Base-by-base conservation (phyloP, 176 grass and related monocot species). In the Otatea glauca region DNA sequence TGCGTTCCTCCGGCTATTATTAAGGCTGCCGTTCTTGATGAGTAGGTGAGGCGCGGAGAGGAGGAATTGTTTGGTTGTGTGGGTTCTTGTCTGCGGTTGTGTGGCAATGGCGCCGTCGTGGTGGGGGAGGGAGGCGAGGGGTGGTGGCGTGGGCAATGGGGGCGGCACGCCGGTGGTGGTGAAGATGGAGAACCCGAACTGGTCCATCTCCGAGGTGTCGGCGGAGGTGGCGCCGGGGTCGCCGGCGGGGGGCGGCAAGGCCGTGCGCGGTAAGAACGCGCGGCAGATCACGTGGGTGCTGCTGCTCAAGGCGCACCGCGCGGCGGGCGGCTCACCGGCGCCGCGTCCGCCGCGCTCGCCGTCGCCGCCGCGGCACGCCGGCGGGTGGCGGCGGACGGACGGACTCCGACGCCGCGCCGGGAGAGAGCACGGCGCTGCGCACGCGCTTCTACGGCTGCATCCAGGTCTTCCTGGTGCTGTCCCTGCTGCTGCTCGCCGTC, bases 121-220 rank as follows among this genome's bases (percentile, higher is more conserved):
- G 18, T 83, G 81, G 81, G 70, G 58, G 6, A 39, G 41, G 64
- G 80, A 71, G 65, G 45, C 41, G 44, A 7, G 69, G 39, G 34
- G 15, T 2, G 48, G 77, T 42, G 81, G 29, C 24, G 23, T 25
- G 4, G 37, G 84, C 82, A 87, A 82, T 92, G 92, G 82, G n/a
- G 67, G 94, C 54, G 86, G 88, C 0, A 88, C 84, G 56, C 87
- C 91, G 13, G 88, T 97, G 55, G 79, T 97, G 55, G 88, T 94
- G 12, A 94, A 89, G 89, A 97, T 94, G 92, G 92, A 94, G 89
- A 97, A 94, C 43, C 94, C 92, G 10, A 97, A 90, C 81, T 94
- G 92, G 91, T 94, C 87, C 16, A 88, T 97, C 60, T 88, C 92
- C 14, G 91, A 97, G 86, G 84, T 97, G 0, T 51, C 70, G 79